Evolutionary conservation across 345 rosid species (phyloP).

Genomic region (Eucalyptus leucophloia): DNA sequence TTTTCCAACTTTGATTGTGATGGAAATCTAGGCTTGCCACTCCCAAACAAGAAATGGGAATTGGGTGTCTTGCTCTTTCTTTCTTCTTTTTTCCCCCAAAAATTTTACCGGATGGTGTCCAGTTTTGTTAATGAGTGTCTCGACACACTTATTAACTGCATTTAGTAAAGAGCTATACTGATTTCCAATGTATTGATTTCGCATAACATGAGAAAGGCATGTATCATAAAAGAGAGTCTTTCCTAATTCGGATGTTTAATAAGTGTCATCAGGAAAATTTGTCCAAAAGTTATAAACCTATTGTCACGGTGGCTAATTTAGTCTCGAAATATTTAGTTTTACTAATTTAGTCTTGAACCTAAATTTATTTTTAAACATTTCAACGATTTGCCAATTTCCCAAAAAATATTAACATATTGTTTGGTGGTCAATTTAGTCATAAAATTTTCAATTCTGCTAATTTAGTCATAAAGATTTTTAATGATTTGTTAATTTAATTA

Average conservation of each 20-base stretch:
- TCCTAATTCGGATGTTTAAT: too few relatives aligned
- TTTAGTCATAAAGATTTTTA: accelerated
- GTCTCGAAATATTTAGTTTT: accelerated
- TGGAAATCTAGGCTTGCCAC: neutral
- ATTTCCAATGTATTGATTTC: too few relatives aligned
- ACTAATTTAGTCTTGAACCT: too few relatives aligned
- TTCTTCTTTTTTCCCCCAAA: neutral
- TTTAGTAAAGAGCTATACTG: too few relatives aligned
- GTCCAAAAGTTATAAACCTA: too few relatives aligned
- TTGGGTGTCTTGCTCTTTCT: neutral
- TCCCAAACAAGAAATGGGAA: neutral
- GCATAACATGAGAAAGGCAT: too few relatives aligned
- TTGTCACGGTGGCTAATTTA: too few relatives aligned
- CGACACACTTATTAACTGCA: accelerated
- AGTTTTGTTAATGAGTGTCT: neutral
- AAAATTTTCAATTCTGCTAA: accelerated
- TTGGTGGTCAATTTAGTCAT: accelerated
- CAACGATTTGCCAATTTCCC: accelerated
- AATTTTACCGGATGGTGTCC: accelerated
- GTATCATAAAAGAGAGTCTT: too few relatives aligned
- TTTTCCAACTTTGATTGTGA: neutral
- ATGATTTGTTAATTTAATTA: accelerated
- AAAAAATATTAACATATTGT: too few relatives aligned
- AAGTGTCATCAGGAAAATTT: too few relatives aligned
- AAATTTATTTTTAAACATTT: accelerated